Evolutionary conservation across 2,329 filamentous ascomycete species (phyloP).

Genomic region (Eutypa lata): DNA sequence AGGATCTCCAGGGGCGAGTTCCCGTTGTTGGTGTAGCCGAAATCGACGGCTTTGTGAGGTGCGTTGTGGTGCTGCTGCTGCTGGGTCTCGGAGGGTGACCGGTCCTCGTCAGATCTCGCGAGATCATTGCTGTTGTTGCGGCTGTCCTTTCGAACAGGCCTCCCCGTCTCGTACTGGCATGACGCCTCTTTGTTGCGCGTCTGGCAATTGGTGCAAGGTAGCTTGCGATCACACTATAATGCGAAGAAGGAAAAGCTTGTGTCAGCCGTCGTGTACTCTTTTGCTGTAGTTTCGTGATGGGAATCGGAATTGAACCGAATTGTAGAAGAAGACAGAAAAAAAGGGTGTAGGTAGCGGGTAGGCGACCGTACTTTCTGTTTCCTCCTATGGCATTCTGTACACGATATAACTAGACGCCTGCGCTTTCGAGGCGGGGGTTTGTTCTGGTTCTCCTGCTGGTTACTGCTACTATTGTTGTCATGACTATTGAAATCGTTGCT

Average conservation of each 20-base stretch:
- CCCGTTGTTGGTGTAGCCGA: conserved; percentile 49
- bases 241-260: conserved; percentile 11
- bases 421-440: conserved; percentile 51
- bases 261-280: background rate
- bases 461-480: background rate
- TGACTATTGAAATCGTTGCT: background rate
- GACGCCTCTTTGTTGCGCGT: conserved; percentile 52
- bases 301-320: conserved; percentile 1
- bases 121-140: conserved; percentile 17
- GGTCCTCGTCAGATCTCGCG: conserved; percentile 15
- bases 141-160: conserved; percentile 38
- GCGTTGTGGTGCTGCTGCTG: conserved; percentile 28
- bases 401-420: conserved; percentile 59
- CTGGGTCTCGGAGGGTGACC: conserved; percentile 11
- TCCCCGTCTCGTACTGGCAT: conserved; percentile 56
- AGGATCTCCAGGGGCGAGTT: conserved; percentile 55
- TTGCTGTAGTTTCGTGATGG: too few species aligned
- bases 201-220: conserved; percentile 58
- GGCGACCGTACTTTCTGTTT: conserved; percentile 52
- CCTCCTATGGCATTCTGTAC: conserved; percentile 61
- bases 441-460: conserved; percentile 7
- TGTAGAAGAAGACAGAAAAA: background rate
- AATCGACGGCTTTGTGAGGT: conserved; percentile 42
- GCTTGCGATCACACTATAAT: conserved; percentile 53
- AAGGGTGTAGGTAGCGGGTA: conserved; percentile 2